Evolutionary conservation across 176 grass and related monocot species (phyloP).

Genomic region (Metroxylon sagu): DNA sequence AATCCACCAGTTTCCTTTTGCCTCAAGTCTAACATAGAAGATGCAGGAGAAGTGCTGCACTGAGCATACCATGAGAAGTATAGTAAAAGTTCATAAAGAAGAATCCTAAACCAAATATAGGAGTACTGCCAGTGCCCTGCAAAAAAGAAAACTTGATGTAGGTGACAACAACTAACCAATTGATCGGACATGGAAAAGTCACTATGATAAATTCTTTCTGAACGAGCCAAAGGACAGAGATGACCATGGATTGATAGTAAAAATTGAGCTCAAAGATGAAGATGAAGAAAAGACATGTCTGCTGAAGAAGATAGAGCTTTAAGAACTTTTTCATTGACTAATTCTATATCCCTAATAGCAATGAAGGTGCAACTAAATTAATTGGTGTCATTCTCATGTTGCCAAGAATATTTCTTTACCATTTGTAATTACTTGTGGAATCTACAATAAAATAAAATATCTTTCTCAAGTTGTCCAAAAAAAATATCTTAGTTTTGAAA

Average conservation of each 20-base stretch:
- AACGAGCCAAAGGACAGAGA: slow-evolving; percentile 29
- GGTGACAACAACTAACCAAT: slow-evolving; percentile 71
- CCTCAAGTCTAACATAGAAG: slow-evolving; percentile 31
- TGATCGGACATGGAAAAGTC: slow-evolving; percentile 51
- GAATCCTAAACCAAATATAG: slow-evolving; percentile 54
- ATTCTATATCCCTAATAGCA: too few relatives aligned
- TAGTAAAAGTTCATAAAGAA: slow-evolving; percentile 23
- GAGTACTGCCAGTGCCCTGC: slow-evolving; percentile 19
- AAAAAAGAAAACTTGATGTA: too few relatives aligned
- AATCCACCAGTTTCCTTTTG: slow-evolving; percentile 42
- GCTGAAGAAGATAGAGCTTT: slow-evolving; percentile 13
- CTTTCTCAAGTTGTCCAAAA: too few relatives aligned
- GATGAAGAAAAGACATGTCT: too few relatives aligned
- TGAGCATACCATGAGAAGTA: slow-evolving; percentile 53
- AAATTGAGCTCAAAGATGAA: slow-evolving; percentile 54
- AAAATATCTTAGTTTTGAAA: too few relatives aligned
- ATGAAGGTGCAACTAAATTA: too few relatives aligned
- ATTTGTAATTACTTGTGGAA: too few relatives aligned
- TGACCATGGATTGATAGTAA: too few relatives aligned
- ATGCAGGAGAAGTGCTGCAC: slow-evolving; percentile 63
- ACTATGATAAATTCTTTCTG: slow-evolving; percentile 52
- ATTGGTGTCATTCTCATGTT: too few relatives aligned
- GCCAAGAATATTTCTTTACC: too few relatives aligned
- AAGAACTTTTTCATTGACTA: slow-evolving; percentile 20
- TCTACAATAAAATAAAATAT: too few relatives aligned